Evolutionary conservation across 495 filamentous ascomycete genomes (phyloP).

Genomic region (Xylaria nigripes): DNA sequence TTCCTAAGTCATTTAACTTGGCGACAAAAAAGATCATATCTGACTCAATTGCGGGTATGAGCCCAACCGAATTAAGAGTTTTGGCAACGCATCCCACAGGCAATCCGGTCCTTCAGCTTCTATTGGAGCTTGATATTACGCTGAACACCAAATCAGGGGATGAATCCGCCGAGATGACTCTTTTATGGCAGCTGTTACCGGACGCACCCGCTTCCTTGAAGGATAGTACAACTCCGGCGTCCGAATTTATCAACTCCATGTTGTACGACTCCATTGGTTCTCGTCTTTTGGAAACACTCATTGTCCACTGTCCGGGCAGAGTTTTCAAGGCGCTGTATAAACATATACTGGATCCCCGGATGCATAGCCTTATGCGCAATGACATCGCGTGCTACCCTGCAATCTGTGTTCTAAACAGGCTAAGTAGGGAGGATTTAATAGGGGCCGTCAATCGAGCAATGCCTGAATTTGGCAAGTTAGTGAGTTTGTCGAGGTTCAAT

Average conservation of each 20-base stretch:
- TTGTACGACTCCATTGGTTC: constrained; percentile 86
- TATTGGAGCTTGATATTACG: constrained; percentile 74
- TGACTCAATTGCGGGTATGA: constrained; percentile 61
- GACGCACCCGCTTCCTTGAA: constrained; percentile 36
- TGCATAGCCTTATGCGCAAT: constrained; percentile 73
- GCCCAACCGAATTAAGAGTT: constrained; percentile 64
- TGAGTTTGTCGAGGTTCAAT: constrained; percentile 64
- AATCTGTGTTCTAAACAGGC: constrained; percentile 66
- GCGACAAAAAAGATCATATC: constrained; percentile 71
- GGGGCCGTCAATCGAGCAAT: constrained; percentile 57
- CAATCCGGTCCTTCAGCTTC: constrained; percentile 79
- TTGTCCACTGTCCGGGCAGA: constrained; percentile 71
- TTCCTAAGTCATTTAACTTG: constrained; percentile 68
- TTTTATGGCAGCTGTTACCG: constrained; percentile 37
- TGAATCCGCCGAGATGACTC: constrained; percentile 22
- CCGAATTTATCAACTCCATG: constrained; percentile 69
- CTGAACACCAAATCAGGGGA: constrained; percentile 57
- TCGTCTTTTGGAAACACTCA: constrained; percentile 75
- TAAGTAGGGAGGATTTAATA: constrained; percentile 74
- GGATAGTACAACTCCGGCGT: constrained; percentile 35
- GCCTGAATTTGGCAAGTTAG: constrained; percentile 58
- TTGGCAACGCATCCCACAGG: constrained; percentile 80
- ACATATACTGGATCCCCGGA: constrained; percentile 63
- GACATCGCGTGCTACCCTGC: constrained; percentile 83
- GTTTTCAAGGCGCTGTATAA: constrained; percentile 78